phyloP scores from a whole-genome alignment of 768 basidiomycete genomes.

The Dacryopinax spathularia region DNA sequence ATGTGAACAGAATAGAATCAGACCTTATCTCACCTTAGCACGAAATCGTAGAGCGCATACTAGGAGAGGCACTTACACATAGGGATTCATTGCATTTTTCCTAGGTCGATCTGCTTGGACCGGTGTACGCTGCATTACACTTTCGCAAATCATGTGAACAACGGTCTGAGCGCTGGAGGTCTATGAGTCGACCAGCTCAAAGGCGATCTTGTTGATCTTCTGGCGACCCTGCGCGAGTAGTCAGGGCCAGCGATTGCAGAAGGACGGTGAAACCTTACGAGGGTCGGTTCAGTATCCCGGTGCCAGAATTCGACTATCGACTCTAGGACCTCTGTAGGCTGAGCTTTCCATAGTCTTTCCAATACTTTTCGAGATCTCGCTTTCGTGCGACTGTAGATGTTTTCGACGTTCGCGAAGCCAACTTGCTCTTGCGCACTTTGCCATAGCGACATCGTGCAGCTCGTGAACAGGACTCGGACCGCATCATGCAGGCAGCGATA shows the following conservation, averaged over 20 bases:
- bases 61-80: constrained; percentile 62
- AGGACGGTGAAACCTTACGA: constrained; percentile 26
- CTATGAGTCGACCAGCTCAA: constrained; percentile 71
- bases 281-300: constrained; percentile 22
- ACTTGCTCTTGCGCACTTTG: not conserved
- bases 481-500: constrained; percentile 68
- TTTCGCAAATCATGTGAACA: constrained; percentile 81
- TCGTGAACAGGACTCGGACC: constrained; percentile 57
- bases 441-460: constrained; percentile 40
- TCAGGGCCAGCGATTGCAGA: not conserved
- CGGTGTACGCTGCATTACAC: constrained; percentile 47
- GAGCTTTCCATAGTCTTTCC: constrained; percentile 72
- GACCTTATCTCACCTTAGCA: constrained; percentile 32
- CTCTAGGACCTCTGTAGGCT: constrained; percentile 70
- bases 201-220: constrained; percentile 34
- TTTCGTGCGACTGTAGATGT: constrained; percentile 54
- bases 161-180: constrained; percentile 72
- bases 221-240: constrained; percentile 8
- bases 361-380: constrained; percentile 61
- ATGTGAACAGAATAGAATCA: constrained; percentile 61
- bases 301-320: constrained; percentile 74
- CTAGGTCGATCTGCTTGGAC: constrained; percentile 43
- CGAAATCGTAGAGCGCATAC: not conserved
- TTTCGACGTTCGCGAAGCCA: constrained; percentile 36
- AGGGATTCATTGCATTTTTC: constrained; percentile 47